phyloP scores from a whole-genome alignment of 139 green algal genomes.

The Tetratostichococcus sp. region DNA sequence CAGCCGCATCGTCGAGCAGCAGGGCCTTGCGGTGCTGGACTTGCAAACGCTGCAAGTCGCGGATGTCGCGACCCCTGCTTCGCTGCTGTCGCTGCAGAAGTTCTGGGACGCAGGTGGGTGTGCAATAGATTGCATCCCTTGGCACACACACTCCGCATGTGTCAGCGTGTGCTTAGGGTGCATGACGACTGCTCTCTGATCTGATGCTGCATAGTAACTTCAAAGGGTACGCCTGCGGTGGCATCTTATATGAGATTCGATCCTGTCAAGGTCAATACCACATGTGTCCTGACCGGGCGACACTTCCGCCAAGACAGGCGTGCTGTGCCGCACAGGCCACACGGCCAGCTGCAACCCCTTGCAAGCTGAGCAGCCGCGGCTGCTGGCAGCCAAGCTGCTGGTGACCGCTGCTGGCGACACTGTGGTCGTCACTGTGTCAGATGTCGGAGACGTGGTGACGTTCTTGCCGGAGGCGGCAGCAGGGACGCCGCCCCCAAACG shows the following conservation, averaged over 20 bases:
- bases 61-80: neutral
- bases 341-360: neutral
- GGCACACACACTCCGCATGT: no score
- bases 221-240: no score
- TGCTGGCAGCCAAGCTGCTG: neutral
- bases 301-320: no score
- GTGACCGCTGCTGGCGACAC: neutral
- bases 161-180: no score
- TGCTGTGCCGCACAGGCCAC: neutral
- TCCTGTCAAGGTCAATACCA: no score
- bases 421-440: neutral
- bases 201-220: no score
- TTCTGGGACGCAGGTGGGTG: neutral
- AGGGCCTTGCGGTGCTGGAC: neutral
- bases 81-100: constrained; percentile 1
- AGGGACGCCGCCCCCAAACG: neutral
- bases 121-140: neutral
- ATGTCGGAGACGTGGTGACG: neutral
- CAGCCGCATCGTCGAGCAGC: neutral
- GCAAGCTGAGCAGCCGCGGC: no score
- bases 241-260: no score
- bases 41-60: neutral
- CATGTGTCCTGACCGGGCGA: no score
- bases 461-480: neutral
- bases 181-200: no score